A percentile compares a stretch with the other conserved stretches of the same genome.
Conservation (phyloP, 2,329 filamentous ascomycete species). For the Cladophialophora yegresii region DNA sequence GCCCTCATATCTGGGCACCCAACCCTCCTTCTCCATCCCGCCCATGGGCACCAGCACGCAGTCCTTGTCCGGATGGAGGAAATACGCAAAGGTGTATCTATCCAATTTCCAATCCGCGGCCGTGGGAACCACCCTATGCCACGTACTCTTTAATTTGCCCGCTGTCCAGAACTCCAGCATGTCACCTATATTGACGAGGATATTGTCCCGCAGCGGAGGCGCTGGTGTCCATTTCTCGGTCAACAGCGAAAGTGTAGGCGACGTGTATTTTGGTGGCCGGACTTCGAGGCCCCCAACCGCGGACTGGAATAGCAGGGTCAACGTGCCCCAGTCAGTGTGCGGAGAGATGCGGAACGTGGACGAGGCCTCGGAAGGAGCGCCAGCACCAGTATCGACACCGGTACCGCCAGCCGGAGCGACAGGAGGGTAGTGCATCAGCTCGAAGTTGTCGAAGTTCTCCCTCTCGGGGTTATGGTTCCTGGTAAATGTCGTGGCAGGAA, state of each 20-base stretch:
- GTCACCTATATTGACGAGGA: slow-evolving; percentile 25
- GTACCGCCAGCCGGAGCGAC: background rate
- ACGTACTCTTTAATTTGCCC: slow-evolving; percentile 23
- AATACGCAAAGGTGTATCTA: slow-evolving; percentile 26
- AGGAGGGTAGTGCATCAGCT: slow-evolving; percentile 27
- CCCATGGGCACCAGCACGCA: slow-evolving; percentile 24
- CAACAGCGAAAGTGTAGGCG: slow-evolving; percentile 3
- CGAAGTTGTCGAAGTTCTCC: slow-evolving; percentile 27
- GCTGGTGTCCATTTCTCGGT: slow-evolving; percentile 20
- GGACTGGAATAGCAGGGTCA: slow-evolving; percentile 28
- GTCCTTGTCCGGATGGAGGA: slow-evolving; percentile 24
- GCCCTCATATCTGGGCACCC: slow-evolving; percentile 25
- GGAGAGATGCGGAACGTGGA: slow-evolving; percentile 23
- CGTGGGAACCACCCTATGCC: slow-evolving; percentile 23
- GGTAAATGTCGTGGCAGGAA: slow-evolving; percentile 16
- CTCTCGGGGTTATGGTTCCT: slow-evolving; percentile 10
- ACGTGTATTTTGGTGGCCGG: slow-evolving; percentile 20
- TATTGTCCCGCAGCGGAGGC: slow-evolving; percentile 17
- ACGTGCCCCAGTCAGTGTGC: slow-evolving; percentile 28
- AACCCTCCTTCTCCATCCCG: slow-evolving; percentile 17
- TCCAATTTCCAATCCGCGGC: slow-evolving; percentile 13
- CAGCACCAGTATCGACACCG: background rate
- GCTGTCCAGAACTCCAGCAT: slow-evolving; percentile 30
- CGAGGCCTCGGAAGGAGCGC: background rate
- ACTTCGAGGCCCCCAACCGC: slow-evolving; percentile 26